Evolutionary conservation across 345 rosid genomes (phyloP), one percentile per base, ranked within the genome.

Genomic region (Dimocarpus longan): DNA sequence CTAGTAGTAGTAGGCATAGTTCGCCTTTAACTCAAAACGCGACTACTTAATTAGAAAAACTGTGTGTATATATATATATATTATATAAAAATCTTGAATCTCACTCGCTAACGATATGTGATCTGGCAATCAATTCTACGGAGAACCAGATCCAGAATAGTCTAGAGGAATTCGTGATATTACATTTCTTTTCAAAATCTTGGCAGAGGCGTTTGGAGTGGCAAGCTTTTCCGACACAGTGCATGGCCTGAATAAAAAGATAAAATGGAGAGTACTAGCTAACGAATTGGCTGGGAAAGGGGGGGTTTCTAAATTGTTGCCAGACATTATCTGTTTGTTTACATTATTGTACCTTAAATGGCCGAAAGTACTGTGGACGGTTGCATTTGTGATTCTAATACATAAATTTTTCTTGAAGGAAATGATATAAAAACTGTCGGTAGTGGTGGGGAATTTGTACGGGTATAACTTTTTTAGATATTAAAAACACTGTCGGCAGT

Each of bases 131-230:
- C 52, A 7, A 46, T 46, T 46, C 8, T 7, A 46, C 2, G 52
- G 5, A 46, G 8, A 46, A 46, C 52, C 8, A 46, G 8, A 46
- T 4, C 52, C 8, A 2, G 12, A 46, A 46, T 46, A 46, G 52
- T 3, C 72, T 21, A 43, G 18, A 11, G 56, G 72, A 42, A 46
- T 48, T 24, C 22, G 65, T 48, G 73, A 71, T 32, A 26, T 28
- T 22, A 48, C 13, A 10, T 24, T n/a, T 7, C 9, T 62, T 37
- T 13, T 28, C 24, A 64, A 44, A 9, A 60, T 57, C 74, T 79
- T 74, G 74, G 75, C 74, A 9, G 18, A 59, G 32, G 74, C 68
- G 74, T 68, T 80, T 68, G 82, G 78, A 74, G 22, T 52, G 50
- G 68, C 63, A 66, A 76, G 50, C 78, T 66, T 50, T 50, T 32